Evolutionary conservation across 352 stramenopile species (phyloP).

Genomic region (Phytophthora pini): DNA sequence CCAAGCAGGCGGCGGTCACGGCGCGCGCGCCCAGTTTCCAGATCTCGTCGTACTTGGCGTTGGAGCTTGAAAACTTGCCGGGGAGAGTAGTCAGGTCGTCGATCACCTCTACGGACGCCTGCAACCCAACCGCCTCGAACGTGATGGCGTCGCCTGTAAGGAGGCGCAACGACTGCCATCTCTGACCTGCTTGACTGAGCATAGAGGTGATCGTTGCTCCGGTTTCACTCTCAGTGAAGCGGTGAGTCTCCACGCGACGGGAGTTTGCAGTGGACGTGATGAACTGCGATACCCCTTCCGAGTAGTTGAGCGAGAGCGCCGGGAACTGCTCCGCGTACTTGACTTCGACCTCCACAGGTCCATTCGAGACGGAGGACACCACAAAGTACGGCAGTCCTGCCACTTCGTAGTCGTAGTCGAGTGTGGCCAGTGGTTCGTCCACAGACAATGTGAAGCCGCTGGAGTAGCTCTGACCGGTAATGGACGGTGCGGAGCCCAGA

Average conservation of each 20-base stretch:
- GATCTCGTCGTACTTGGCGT: conserved; percentile 43
- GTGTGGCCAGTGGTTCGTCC: conserved; percentile 25
- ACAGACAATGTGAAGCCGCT: conserved; percentile 27
- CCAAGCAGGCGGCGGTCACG: conserved; percentile 37
- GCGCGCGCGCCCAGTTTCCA: conserved; percentile 34
- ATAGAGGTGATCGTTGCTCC: conserved; percentile 30
- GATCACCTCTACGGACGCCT: conserved; percentile 34
- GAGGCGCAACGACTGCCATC: conserved; percentile 38
- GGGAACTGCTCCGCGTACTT: conserved; percentile 44
- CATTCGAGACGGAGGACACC: conserved; percentile 26
- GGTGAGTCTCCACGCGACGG: conserved; percentile 38
- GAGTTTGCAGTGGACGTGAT: conserved; percentile 32
- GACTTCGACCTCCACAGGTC: conserved; percentile 37
- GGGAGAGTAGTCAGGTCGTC: conserved; percentile 32
- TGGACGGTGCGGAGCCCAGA: conserved; percentile 18
- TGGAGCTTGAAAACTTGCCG: conserved; percentile 40
- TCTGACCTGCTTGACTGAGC: conserved; percentile 34
- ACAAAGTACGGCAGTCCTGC: conserved; percentile 39
- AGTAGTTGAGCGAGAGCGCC: conserved; percentile 28
- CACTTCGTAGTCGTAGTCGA: conserved; percentile 44
- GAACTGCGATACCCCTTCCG: conserved; percentile 35
- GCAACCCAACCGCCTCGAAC: conserved; percentile 36
- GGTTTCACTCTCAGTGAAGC: conserved; percentile 19
- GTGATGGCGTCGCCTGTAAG: conserved; percentile 33
- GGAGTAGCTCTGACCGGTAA: conserved; percentile 20